Percentiles rank a stretch among this genome's conserved stretches.
Conservation (phyloP, 495 filamentous ascomycete genomes). For the Wilcoxina mikolae region DNA sequence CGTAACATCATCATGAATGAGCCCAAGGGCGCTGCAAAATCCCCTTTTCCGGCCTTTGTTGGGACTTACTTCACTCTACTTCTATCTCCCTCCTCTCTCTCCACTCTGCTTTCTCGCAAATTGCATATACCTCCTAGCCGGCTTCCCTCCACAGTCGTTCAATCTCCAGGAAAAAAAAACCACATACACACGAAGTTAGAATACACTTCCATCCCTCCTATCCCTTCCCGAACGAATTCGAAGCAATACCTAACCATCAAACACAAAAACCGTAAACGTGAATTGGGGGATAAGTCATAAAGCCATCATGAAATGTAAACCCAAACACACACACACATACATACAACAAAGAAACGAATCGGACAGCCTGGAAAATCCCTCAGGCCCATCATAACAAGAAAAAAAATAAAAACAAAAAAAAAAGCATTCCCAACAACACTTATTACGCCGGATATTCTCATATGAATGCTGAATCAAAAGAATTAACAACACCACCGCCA, state of each 20-base stretch:
- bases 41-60: too few species aligned
- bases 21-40: too few species aligned
- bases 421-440: conserved; percentile 8
- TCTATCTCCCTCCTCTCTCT: neutral
- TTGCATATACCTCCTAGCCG: neutral
- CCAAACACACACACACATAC: neutral
- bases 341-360: neutral
- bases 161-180: neutral
- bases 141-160: too few species aligned
- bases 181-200: neutral
- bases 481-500: neutral
- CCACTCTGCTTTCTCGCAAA: neutral
- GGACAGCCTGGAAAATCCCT: conserved; percentile 4
- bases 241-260: neutral
- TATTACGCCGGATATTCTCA: neutral
- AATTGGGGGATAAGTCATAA: too few species aligned
- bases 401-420: conserved; percentile 7
- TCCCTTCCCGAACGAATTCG: neutral
- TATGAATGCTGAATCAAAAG: neutral
- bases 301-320: neutral
- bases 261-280: too few species aligned
- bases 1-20: too few species aligned
- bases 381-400: neutral
- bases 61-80: too few species aligned
- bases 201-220: neutral